Conservation (phyloP, 2,329 filamentous ascomycete genomes). For the Cyclaneusma minus region DNA sequence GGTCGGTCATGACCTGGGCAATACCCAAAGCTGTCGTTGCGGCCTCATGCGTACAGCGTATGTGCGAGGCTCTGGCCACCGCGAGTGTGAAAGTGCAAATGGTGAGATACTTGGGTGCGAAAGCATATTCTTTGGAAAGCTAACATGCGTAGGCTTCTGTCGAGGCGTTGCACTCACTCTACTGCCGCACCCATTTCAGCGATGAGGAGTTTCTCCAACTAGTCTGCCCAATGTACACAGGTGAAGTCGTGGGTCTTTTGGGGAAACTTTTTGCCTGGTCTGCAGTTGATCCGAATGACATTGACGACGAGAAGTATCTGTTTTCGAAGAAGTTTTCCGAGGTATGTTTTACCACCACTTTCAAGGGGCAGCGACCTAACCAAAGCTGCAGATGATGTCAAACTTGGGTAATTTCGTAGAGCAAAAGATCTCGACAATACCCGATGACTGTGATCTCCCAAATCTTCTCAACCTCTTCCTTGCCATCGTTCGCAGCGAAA, state of each 20-base stretch:
- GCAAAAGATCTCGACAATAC: conserved; percentile 53
- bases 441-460: conserved; percentile 49
- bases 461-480: conserved; percentile 70
- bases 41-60: conserved; percentile 51
- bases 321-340: conserved; percentile 90
- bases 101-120: conserved; percentile 28
- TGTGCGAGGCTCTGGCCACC: conserved; percentile 57
- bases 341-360: conserved; percentile 29
- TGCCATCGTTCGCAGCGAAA: conserved; percentile 66
- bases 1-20: conserved; percentile 74
- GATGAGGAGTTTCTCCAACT: conserved; percentile 67
- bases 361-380: conserved; percentile 4
- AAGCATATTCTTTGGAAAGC: conserved; percentile 1
- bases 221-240: conserved; percentile 63
- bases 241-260: conserved; percentile 55
- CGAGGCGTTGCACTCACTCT: conserved; percentile 72
- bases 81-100: conserved; percentile 60
- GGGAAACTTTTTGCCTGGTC: conserved; percentile 69
- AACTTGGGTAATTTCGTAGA: conserved; percentile 75
- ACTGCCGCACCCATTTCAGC: conserved; percentile 56
- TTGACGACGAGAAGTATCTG: conserved; percentile 84
- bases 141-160: conserved; percentile 45
- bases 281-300: conserved; percentile 60
- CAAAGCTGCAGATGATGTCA: conserved; percentile 52
- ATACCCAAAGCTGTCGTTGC: conserved; percentile 67